Percentiles rank a stretch among this genome's conserved stretches.
These are phyloP conservation scores for Naganishia liquefaciens DNA, from an alignment of 1,284 basidiomycete species.

Conservation along the genomic window DNA sequence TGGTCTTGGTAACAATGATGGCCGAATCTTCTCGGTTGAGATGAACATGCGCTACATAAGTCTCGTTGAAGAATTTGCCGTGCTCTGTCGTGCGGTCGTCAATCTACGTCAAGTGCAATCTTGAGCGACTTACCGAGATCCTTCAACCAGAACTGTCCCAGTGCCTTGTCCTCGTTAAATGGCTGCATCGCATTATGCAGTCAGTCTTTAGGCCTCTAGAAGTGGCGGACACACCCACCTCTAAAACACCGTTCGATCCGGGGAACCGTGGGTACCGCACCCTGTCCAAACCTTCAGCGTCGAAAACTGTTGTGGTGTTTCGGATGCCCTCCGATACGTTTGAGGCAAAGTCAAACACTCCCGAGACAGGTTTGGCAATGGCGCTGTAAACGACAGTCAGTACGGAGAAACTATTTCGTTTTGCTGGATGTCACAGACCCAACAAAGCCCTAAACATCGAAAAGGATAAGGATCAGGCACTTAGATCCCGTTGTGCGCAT, in stretches of 20 bases:
- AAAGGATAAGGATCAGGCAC: constrained; percentile 5
- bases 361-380: constrained; percentile 95
- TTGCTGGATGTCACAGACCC: constrained; percentile 1
- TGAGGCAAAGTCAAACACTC: constrained; percentile 92
- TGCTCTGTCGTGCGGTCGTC: constrained; percentile 58
- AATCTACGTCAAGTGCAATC: constrained; percentile 30
- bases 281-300: constrained; percentile 85
- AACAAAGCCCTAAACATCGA: constrained; percentile 36
- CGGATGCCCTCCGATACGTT: constrained; percentile 97
- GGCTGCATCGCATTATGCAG: constrained; percentile 59
- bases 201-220: neutral
- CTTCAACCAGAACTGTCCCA: constrained; percentile 94
- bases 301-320: constrained; percentile 98
- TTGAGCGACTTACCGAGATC: constrained; percentile 61
- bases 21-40: constrained; percentile 79
- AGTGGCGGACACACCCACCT: constrained; percentile 59
- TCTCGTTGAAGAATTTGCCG: constrained; percentile 78
- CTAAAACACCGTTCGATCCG: constrained; percentile 78
- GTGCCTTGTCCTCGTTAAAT: constrained; percentile 82
- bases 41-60: constrained; percentile 89
- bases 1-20: constrained; percentile 74
- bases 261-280: constrained; percentile 85
- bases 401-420: neutral
- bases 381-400: constrained; percentile 58
- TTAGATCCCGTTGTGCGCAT: constrained; percentile 1